A percentile compares a stretch with the other conserved stretches of the same genome.
phyloP scores from a whole-genome alignment of 2,329 filamentous ascomycete genomes.

The Zasmidium angulare region DNA sequence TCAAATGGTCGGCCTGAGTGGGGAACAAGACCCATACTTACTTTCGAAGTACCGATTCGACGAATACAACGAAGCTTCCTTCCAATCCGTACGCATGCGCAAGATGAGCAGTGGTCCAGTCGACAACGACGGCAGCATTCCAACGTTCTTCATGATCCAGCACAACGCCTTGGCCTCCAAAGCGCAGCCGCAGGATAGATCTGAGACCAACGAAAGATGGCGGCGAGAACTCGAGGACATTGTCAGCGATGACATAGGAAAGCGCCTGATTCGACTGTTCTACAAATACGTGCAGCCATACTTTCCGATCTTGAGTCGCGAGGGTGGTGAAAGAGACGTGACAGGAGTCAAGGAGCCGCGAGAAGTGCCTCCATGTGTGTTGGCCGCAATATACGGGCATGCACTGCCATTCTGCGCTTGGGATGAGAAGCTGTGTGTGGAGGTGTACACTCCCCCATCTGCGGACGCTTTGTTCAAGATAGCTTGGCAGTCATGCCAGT shows the following conservation, averaged over 20 bases:
- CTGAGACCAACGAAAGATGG: conserved; percentile 26
- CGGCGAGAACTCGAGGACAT: conserved; percentile 34
- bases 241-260: conserved; percentile 34
- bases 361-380: conserved; percentile 38
- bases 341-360: conserved; percentile 33
- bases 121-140: conserved; percentile 25
- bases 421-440: conserved; percentile 41
- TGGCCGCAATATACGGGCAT: conserved; percentile 46
- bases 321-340: conserved; percentile 33
- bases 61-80: conserved; percentile 35
- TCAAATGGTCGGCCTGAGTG: conserved; percentile 35
- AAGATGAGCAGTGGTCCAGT: conserved; percentile 30
- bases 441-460: conserved; percentile 36
- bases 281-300: conserved; percentile 47
- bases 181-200: conserved; percentile 34
- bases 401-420: conserved; percentile 47
- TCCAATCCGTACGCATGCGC: conserved; percentile 33
- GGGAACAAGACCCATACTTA: conserved; percentile 35
- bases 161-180: conserved; percentile 36
- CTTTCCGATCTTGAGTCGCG: conserved; percentile 44
- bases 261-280: conserved; percentile 42
- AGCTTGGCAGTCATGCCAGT: conserved; percentile 33
- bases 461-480: conserved; percentile 34
- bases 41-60: conserved; percentile 36
- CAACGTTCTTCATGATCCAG: conserved; percentile 38